Evolutionary conservation across 1,284 basidiomycete genomes (phyloP).

Genomic region (Golubevia pallescens): DNA sequence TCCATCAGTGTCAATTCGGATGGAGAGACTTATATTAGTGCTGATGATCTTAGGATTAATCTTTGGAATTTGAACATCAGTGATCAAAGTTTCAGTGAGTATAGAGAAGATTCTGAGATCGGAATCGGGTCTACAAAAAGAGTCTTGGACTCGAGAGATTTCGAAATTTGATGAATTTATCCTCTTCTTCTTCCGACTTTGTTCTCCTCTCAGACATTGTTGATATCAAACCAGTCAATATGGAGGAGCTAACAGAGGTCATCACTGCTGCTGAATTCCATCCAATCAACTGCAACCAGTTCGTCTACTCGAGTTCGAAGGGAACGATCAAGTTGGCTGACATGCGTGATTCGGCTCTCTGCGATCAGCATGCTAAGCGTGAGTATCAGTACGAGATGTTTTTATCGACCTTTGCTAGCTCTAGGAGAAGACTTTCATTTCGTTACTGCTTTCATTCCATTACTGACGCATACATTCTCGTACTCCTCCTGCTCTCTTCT

Average conservation of each 20-base stretch:
- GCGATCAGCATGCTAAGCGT: conserved; percentile 97
- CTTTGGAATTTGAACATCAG: conserved; percentile 98
- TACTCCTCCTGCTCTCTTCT: neutral
- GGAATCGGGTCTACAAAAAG: neutral
- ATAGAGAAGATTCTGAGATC: neutral
- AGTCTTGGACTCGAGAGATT: too few relatives aligned
- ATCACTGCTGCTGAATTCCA: conserved; percentile 99
- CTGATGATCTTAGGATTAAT: conserved; percentile 95
- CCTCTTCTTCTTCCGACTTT: too few relatives aligned
- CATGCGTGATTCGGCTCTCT: conserved; percentile 97
- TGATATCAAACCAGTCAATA: conserved; percentile 99
- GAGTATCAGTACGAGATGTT: too few relatives aligned
- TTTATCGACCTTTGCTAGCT: too few relatives aligned
- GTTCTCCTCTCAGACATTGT: too few relatives aligned
- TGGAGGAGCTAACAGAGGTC: conserved; percentile 99
- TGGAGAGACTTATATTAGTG: conserved; percentile 98
- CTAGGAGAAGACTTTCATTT: too few relatives aligned
- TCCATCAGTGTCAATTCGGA: conserved; percentile 99
- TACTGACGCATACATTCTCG: too few relatives aligned
- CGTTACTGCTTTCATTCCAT: too few relatives aligned
- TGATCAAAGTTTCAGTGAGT: conserved; percentile 97
- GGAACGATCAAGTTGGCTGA: conserved; percentile 99
- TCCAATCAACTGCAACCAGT: conserved; percentile 94
- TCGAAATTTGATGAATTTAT: too few relatives aligned
- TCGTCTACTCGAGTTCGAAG: conserved; percentile 99